phyloP scores from a whole-genome alignment of 805 yeast genomes.

The Starmerella riodocensis region DNA sequence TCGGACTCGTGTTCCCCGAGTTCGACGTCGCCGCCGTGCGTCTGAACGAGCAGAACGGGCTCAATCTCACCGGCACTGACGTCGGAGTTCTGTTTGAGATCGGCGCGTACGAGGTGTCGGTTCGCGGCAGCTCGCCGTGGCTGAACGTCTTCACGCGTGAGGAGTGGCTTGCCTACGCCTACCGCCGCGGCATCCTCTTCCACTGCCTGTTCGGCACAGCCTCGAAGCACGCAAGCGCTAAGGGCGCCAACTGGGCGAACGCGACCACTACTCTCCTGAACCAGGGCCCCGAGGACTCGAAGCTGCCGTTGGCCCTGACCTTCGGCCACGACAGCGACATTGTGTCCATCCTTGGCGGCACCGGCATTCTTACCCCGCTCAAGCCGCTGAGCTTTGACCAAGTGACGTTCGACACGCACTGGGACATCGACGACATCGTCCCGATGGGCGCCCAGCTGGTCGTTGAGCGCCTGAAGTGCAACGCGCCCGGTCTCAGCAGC shows the following conservation, averaged over 20 bases:
- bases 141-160: slow-evolving; percentile 25
- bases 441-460: slow-evolving; percentile 25
- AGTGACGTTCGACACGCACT: slow-evolving; percentile 38
- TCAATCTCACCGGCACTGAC: slow-evolving; percentile 31
- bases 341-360: slow-evolving; percentile 35
- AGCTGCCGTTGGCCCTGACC: slow-evolving; percentile 32
- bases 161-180: slow-evolving; percentile 24
- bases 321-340: slow-evolving; percentile 50
- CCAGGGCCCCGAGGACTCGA: slow-evolving; percentile 27
- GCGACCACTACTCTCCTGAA: slow-evolving; percentile 37
- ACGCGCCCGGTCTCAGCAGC: slow-evolving; percentile 16
- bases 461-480: slow-evolving; percentile 30
- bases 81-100: slow-evolving; percentile 32
- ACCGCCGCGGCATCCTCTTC: slow-evolving; percentile 18
- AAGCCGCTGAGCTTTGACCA: slow-evolving; percentile 28
- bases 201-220: slow-evolving; percentile 26
- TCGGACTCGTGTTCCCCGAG: slow-evolving; percentile 14
- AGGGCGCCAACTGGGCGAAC: slow-evolving; percentile 37
- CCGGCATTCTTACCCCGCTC: slow-evolving; percentile 34
- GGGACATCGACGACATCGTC: slow-evolving; percentile 33
- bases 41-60: slow-evolving; percentile 24
- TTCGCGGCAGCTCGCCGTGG: slow-evolving; percentile 35
- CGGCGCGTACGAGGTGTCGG: slow-evolving; percentile 41
- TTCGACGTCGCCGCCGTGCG: slow-evolving; percentile 19
- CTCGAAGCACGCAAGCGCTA: slow-evolving; percentile 19